These are phyloP conservation scores for Fusarium begoniae DNA, from an alignment of 2,329 filamentous ascomycete genomes.

Conservation along the genomic window DNA sequence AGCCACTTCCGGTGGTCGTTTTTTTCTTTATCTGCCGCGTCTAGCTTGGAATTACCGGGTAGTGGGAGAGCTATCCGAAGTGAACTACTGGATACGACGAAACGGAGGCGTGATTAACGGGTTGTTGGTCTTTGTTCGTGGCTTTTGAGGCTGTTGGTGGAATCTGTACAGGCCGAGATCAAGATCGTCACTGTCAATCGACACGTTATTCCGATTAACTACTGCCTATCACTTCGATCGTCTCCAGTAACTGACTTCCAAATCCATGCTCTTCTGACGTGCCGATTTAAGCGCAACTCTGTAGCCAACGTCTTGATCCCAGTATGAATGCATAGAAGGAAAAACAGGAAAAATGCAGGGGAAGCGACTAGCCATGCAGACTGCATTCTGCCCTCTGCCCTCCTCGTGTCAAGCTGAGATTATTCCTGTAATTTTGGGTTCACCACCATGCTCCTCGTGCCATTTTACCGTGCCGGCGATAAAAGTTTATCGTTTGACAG, in stretches of 20 bases:
- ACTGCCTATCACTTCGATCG: neutral
- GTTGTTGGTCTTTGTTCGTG: neutral
- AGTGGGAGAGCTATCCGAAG: neutral
- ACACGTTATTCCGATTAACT: neutral
- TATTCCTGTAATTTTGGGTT: neutral
- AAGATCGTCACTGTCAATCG: neutral
- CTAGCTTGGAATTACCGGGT: neutral
- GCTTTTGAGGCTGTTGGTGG: neutral
- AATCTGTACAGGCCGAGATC: neutral
- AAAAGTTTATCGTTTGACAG: neutral
- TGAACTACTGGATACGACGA: neutral
- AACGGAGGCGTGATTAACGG: too few relatives aligned
- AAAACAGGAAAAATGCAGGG: neutral
- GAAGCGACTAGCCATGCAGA: neutral
- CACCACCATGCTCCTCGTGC: neutral
- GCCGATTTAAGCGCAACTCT: slow-evolving; percentile 3
- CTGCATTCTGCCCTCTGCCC: neutral
- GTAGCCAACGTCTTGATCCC: neutral
- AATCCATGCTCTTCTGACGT: neutral
- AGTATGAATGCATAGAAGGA: neutral
- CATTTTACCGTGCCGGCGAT: neutral
- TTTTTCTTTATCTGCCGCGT: neutral
- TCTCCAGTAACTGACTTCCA: neutral
- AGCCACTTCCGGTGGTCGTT: neutral
- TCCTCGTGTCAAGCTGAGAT: neutral